Percentiles rank a stretch among this genome's conserved stretches.
Conservation (phyloP, 768 basidiomycete species). For the Leucosporidium scottii region DNA sequence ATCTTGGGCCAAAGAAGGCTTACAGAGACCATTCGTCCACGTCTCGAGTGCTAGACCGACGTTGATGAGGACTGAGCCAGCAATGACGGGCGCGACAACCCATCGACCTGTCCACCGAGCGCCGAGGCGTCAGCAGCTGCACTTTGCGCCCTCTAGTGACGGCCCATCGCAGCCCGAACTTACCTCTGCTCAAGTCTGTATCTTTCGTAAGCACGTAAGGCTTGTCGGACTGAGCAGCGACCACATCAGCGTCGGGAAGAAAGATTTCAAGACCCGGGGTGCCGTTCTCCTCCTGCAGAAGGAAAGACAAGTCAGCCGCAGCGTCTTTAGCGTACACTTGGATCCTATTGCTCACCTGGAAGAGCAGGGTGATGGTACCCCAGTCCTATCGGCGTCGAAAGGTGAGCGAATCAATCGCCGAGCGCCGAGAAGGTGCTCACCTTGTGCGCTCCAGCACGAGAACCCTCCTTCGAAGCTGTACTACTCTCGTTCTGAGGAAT, state of each 20-base stretch:
- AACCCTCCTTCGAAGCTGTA: neutral
- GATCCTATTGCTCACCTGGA: neutral
- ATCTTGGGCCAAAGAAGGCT: neutral
- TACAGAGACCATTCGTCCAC: neutral
- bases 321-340: too few relatives aligned
- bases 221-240: neutral
- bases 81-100: neutral
- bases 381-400: neutral
- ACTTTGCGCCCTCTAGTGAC: too few relatives aligned
- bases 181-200: too few relatives aligned
- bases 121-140: neutral
- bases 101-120: neutral
- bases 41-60: neutral
- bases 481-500: neutral
- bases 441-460: conserved; percentile 2
- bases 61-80: conserved; percentile 7
- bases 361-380: conserved; percentile 3
- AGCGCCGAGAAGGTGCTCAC: too few relatives aligned
- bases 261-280: conserved; percentile 9
- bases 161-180: too few relatives aligned
- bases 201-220: too few relatives aligned
- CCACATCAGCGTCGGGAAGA: neutral
- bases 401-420: too few relatives aligned
- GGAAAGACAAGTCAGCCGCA: too few relatives aligned
- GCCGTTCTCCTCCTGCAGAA: conserved; percentile 5